These are phyloP conservation scores for Fusarium buxicola DNA, from an alignment of 2,329 filamentous ascomycete species.

Conservation along the genomic window DNA sequence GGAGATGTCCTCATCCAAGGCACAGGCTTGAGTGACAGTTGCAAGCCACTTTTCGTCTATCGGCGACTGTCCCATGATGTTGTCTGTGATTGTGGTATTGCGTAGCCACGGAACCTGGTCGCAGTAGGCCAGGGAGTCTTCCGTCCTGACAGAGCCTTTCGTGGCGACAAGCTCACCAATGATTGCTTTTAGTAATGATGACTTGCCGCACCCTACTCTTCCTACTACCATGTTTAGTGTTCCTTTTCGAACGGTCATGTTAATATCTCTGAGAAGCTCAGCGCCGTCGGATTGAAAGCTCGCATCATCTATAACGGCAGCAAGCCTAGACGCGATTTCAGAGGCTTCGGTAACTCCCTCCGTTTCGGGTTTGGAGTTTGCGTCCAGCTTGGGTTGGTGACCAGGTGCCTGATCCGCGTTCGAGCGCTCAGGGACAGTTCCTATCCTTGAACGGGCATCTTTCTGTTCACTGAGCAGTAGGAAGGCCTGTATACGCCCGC, in stretches of 20 bases:
- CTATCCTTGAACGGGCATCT: slow-evolving; percentile 3
- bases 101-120: slow-evolving; percentile 58
- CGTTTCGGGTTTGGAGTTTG: no score
- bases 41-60: slow-evolving; percentile 47
- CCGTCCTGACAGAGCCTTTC: slow-evolving; percentile 44
- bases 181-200: slow-evolving; percentile 53
- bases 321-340: no score
- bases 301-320: slow-evolving; percentile 17
- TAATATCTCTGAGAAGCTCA: slow-evolving; percentile 42
- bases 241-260: slow-evolving; percentile 30
- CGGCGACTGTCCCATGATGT: slow-evolving; percentile 51
- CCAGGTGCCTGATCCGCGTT: no score
- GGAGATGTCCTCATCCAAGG: slow-evolving; percentile 50
- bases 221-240: slow-evolving; percentile 54
- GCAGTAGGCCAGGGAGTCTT: slow-evolving; percentile 54
- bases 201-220: slow-evolving; percentile 59
- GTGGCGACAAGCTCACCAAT: slow-evolving; percentile 50
- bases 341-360: no score
- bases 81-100: slow-evolving; percentile 54
- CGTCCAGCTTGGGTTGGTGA: no score
- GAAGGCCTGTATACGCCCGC: slow-evolving; percentile 50
- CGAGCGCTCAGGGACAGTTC: neutral
- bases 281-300: slow-evolving; percentile 30
- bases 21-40: slow-evolving; percentile 49
- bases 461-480: slow-evolving; percentile 44